Evolutionary conservation across 306 rosid species (phyloP).

Genomic region (Sesbania bispinosa): DNA sequence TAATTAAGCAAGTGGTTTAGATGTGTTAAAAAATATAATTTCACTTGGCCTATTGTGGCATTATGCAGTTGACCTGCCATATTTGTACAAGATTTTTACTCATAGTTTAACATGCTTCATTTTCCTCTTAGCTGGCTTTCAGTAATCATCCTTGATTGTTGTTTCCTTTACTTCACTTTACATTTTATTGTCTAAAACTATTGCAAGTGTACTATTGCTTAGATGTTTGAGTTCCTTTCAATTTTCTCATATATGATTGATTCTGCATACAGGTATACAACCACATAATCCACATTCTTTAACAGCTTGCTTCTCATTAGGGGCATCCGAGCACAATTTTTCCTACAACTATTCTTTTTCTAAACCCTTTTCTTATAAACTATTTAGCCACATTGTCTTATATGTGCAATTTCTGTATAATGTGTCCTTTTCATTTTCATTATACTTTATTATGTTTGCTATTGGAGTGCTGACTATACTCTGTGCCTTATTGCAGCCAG

Average conservation of each 20-base stretch:
- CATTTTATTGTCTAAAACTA: not conserved
- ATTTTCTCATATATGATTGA: not conserved
- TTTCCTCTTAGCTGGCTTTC: not conserved
- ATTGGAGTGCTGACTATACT: not conserved
- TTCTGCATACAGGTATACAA: no score
- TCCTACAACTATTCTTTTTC: not conserved
- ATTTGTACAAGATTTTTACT: not conserved
- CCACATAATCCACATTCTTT: no score
- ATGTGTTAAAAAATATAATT: no score
- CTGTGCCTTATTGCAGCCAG: slow-evolving; percentile 47
- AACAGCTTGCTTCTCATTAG: not conserved
- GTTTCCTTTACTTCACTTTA: not conserved
- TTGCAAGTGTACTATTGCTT: not conserved
- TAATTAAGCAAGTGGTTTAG: no score
- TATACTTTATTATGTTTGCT: not conserved
- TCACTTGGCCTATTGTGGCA: not conserved
- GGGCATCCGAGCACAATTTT: not conserved
- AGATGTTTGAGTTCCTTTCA: not conserved
- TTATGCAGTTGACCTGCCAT: not conserved
- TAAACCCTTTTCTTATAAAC: not conserved
- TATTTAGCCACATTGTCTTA: not conserved
- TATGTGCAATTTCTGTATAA: not conserved
- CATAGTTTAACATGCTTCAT: not conserved
- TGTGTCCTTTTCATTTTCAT: not conserved
- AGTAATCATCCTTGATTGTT: not conserved